A percentile compares a stretch with the other conserved stretches of the same genome.
Conservation (phyloP, 345 rosid species). For the Alliaria petiolata region DNA sequence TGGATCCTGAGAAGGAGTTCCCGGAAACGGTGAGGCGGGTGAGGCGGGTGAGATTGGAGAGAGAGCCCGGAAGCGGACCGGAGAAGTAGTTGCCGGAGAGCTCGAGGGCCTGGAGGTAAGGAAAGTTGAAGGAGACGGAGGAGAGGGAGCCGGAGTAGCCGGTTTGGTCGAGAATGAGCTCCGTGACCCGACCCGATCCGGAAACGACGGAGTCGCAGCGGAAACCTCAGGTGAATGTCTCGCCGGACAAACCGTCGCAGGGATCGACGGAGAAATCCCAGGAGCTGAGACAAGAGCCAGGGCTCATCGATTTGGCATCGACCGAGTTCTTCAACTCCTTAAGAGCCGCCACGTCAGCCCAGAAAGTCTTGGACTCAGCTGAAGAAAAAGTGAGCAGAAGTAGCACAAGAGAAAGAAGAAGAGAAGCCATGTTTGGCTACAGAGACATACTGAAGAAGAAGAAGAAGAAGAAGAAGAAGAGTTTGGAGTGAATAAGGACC, state of each 20-base stretch:
- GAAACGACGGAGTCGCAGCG: constrained; percentile 59
- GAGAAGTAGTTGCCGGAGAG: constrained; percentile 62
- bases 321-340: constrained; percentile 48
- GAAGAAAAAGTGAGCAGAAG: neutral
- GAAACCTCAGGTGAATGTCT: constrained; percentile 87
- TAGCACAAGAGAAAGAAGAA: constrained; percentile 21
- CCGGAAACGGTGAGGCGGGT: constrained; percentile 55
- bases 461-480: neutral
- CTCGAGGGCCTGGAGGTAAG: constrained; percentile 60
- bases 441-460: neutral
- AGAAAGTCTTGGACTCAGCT: constrained; percentile 49
- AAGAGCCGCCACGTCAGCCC: constrained; percentile 53
- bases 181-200: constrained; percentile 59
- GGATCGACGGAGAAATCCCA: constrained; percentile 90
- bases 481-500: constrained; percentile 1
- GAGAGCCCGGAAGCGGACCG: constrained; percentile 50
- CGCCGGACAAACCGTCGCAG: constrained; percentile 69
- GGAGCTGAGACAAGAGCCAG: constrained; percentile 76
- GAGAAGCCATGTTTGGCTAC: constrained; percentile 16
- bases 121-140: constrained; percentile 52
- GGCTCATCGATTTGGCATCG: constrained; percentile 43
- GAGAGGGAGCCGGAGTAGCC: constrained; percentile 66
- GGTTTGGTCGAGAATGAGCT: constrained; percentile 68
- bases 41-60: constrained; percentile 54
- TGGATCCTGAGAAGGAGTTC: constrained; percentile 61